These are phyloP conservation scores for Pestalotiopsis sp. DNA, from an alignment of 2,329 filamentous ascomycete species.

Conservation along the genomic window DNA sequence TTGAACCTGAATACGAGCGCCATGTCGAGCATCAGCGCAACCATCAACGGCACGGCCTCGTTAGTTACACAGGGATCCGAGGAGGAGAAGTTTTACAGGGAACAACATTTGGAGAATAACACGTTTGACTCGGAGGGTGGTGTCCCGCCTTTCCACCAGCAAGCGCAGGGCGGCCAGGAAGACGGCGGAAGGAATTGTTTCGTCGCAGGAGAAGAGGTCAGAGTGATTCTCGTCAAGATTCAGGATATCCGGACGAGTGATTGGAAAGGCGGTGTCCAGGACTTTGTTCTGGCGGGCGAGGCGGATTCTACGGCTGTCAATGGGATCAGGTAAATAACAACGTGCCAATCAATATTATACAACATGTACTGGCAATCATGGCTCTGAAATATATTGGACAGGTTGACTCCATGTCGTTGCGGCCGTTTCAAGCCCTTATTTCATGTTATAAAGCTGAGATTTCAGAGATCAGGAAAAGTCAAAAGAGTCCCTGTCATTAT, in stretches of 20 bases:
- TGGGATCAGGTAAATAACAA: neutral
- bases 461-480: no score
- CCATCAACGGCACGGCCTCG: constrained; percentile 85
- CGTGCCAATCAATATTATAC: neutral
- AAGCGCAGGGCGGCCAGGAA: constrained; percentile 35
- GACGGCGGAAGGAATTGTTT: constrained; percentile 67
- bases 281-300: constrained; percentile 59
- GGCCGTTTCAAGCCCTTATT: no score
- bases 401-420: no score
- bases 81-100: constrained; percentile 83
- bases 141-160: constrained; percentile 41
- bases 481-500: no score
- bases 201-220: constrained; percentile 80
- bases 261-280: constrained; percentile 91
- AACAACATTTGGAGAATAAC: constrained; percentile 88
- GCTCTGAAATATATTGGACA: neutral
- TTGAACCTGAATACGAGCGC: constrained; percentile 90
- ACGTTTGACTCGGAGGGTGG: constrained; percentile 71
- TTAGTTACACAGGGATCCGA: constrained; percentile 74
- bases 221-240: constrained; percentile 85
- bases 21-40: constrained; percentile 86
- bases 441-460: no score
- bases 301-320: neutral
- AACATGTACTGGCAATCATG: neutral
- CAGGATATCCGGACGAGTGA: constrained; percentile 86